These are phyloP conservation scores for Colletotrichum echinochloae DNA, from an alignment of 2,329 filamentous ascomycete species.

Conservation along the genomic window DNA sequence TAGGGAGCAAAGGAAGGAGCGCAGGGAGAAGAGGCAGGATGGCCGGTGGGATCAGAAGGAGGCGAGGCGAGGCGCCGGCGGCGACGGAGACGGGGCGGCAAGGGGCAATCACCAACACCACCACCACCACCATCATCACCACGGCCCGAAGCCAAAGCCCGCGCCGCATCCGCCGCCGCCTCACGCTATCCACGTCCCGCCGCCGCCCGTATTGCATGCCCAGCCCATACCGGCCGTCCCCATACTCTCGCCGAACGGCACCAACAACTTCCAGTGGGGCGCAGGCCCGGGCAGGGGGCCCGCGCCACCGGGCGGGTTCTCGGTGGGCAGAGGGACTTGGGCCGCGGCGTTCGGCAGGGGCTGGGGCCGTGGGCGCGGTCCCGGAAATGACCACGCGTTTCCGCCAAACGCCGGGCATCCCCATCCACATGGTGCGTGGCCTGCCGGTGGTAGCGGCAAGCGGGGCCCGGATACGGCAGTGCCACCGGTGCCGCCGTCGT, in stretches of 20 bases:
- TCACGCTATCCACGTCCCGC: constrained; percentile 12
- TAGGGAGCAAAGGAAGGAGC: constrained; percentile 50
- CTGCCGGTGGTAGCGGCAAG: not conserved
- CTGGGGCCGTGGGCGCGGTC: constrained; percentile 8
- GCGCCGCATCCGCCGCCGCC: constrained; percentile 27
- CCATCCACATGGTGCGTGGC: constrained; percentile 20
- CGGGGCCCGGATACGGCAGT: not conserved
- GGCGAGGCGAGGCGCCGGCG: constrained; percentile 43
- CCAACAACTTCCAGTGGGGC: constrained; percentile 19
- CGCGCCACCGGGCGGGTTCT: constrained; percentile 1
- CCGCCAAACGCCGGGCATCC: not conserved
- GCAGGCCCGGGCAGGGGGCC: not conserved
- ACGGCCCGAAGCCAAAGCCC: not conserved
- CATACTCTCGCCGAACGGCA: not conserved
- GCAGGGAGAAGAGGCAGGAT: constrained; percentile 48
- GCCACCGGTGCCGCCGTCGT: constrained; percentile 16
- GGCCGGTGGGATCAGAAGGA: constrained; percentile 48
- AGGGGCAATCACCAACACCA: constrained; percentile 12
- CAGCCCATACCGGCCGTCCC: constrained; percentile 18
- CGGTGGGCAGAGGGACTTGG: constrained; percentile 15
- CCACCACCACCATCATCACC: constrained; percentile 22
- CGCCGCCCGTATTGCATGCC: constrained; percentile 10
- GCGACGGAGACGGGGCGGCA: constrained; percentile 3
- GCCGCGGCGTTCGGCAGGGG: constrained; percentile 25
- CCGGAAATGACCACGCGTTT: not conserved